Conservation (phyloP, 2,329 filamentous ascomycete genomes). For the Botryotinia globosa region DNA sequence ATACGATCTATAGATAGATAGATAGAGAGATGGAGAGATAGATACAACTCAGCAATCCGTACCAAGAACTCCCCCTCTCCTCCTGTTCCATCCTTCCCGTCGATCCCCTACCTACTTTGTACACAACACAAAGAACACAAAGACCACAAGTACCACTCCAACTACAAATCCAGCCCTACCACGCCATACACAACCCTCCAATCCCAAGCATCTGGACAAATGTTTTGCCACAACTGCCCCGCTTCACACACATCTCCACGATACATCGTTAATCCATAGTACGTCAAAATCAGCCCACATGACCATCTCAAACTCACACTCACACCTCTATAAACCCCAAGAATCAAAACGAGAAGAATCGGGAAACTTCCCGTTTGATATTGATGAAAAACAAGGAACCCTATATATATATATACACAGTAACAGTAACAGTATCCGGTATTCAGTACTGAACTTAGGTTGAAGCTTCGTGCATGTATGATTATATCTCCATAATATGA, state of each 20-base stretch:
- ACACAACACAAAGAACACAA: neutral
- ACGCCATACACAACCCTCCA: neutral
- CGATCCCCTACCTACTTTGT: neutral
- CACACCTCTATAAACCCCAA: neutral
- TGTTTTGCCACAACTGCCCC: neutral
- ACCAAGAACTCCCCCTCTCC: neutral
- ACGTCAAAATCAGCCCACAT: neutral
- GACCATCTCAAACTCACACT: neutral
- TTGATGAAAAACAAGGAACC: neutral
- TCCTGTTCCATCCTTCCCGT: neutral
- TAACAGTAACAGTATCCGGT: neutral
- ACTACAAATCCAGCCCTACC: neutral
- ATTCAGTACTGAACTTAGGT: neutral
- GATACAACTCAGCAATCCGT: neutral
- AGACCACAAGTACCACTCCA: neutral
- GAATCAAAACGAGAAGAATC: neutral
- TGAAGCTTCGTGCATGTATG: neutral
- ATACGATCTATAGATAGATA: neutral
- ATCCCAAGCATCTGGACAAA: neutral
- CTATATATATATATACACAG: neutral
- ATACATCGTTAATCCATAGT: neutral
- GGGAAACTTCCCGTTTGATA: neutral
- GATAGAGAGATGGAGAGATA: neutral
- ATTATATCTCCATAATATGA: neutral
- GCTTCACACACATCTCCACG: neutral